Evolutionary conservation across 257 asterid species (phyloP).

Genomic region (Lavandula angustifolia): DNA sequence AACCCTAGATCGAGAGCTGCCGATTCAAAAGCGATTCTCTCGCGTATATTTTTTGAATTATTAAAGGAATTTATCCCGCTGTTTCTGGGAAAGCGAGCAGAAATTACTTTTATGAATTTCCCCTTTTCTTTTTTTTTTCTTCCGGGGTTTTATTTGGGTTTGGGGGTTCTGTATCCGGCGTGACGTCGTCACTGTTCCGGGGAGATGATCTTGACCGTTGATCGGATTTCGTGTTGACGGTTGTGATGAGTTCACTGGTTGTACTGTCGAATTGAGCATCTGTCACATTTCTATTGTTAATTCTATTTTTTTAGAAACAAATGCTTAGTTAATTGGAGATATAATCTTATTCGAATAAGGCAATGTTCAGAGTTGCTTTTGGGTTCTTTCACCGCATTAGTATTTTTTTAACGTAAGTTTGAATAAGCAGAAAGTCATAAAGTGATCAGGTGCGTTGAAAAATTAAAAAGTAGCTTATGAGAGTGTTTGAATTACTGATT

Average conservation of each 20-base stretch:
- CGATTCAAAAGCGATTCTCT: neutral
- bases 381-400: no score
- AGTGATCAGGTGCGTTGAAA: no score
- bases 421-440: no score
- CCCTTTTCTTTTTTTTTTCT: neutral
- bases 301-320: no score
- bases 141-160: neutral
- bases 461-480: no score
- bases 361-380: no score
- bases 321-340: no score
- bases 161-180: constrained; percentile 22
- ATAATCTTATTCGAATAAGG: no score
- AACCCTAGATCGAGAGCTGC: constrained; percentile 46
- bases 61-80: constrained; percentile 16
- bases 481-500: no score
- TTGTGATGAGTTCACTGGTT: constrained; percentile 14
- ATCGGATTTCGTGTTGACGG: constrained; percentile 24
- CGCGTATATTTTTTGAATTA: constrained; percentile 25
- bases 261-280: no score
- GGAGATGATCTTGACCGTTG: constrained; percentile 29
- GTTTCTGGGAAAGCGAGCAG: constrained; percentile 23
- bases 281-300: no score
- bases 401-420: no score
- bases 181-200: constrained; percentile 22
- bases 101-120: neutral